These are phyloP conservation scores for Babjeviella inositovora DNA, from an alignment of 805 yeast genomes.

Conservation along the genomic window DNA sequence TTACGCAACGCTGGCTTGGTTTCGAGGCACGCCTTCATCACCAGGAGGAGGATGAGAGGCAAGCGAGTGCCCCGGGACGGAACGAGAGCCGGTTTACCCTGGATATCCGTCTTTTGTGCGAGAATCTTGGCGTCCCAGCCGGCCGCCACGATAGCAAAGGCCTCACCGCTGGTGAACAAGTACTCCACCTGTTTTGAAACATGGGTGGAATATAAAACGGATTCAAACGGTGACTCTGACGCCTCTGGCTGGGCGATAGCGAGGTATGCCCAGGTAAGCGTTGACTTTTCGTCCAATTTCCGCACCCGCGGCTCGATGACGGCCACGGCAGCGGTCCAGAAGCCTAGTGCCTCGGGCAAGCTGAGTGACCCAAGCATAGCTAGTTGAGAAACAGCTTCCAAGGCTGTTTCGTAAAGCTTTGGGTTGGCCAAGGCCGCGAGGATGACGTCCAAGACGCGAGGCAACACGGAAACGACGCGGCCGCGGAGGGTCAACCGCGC, in stretches of 20 bases:
- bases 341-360: conserved; percentile 9
- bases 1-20: conserved; percentile 65
- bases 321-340: conserved; percentile 6
- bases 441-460: conserved; percentile 3
- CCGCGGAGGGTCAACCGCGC: conserved; percentile 25
- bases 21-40: conserved; percentile 35
- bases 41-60: conserved; percentile 20
- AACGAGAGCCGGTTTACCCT: conserved; percentile 9
- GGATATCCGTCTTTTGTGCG: conserved; percentile 35
- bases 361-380: conserved; percentile 28
- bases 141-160: conserved; percentile 49
- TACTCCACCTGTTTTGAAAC: conserved; percentile 59
- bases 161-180: conserved; percentile 73
- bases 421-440: conserved; percentile 8
- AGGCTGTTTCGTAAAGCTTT: conserved; percentile 8
- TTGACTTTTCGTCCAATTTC: conserved; percentile 42
- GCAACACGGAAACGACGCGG: conserved; percentile 7
- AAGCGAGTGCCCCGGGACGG: conserved; percentile 3
- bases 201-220: conserved; percentile 37
- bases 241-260: conserved; percentile 5
- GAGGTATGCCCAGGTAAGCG: conserved; percentile 37
- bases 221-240: conserved; percentile 17
- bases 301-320: conserved; percentile 23
- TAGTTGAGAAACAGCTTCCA: conserved; percentile 25
- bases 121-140: conserved; percentile 63